Conservation (phyloP, 352 stramenopile species). For the Globisporangium splendens region DNA sequence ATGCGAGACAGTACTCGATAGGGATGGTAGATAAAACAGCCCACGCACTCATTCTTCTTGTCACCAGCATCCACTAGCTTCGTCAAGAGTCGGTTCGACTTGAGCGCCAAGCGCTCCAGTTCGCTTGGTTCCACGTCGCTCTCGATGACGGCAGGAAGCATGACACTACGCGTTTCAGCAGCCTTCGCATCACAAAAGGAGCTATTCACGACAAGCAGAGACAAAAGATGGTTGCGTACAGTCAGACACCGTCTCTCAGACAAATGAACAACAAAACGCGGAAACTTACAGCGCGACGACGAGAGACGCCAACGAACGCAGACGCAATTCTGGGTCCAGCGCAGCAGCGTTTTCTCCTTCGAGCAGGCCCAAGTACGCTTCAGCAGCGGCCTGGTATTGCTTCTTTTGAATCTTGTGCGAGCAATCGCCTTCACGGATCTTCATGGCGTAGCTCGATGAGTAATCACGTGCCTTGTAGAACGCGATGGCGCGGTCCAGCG, state of each 20-base stretch:
- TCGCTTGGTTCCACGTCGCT: conserved; percentile 55
- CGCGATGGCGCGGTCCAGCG: conserved; percentile 48
- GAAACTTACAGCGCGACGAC: conserved; percentile 66
- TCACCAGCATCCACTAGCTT: conserved; percentile 58
- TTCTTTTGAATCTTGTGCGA: conserved; percentile 79
- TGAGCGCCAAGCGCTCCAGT: conserved; percentile 55
- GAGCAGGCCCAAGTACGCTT: conserved; percentile 64
- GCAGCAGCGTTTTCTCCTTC: conserved; percentile 57
- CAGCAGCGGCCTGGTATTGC: conserved; percentile 59
- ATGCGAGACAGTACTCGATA: background rate
- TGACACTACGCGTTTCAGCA: conserved; percentile 54
- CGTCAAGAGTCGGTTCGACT: conserved; percentile 54
- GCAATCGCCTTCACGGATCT: conserved; percentile 77
- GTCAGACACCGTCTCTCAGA: conserved; percentile 9
- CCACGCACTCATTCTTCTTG: conserved; percentile 82
- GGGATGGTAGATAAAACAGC: background rate
- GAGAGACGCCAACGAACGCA: conserved; percentile 72
- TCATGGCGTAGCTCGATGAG: conserved; percentile 53
- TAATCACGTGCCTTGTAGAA: conserved; percentile 54
- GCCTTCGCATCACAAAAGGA: conserved; percentile 73
- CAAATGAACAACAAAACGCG: background rate
- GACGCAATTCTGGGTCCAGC: conserved; percentile 62
- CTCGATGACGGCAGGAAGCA: conserved; percentile 59
- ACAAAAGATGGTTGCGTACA: conserved; percentile 4
- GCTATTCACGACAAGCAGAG: conserved; percentile 20